phyloP scores from a whole-genome alignment of 352 stramenopile species.

The Thraustotheca clavata region DNA sequence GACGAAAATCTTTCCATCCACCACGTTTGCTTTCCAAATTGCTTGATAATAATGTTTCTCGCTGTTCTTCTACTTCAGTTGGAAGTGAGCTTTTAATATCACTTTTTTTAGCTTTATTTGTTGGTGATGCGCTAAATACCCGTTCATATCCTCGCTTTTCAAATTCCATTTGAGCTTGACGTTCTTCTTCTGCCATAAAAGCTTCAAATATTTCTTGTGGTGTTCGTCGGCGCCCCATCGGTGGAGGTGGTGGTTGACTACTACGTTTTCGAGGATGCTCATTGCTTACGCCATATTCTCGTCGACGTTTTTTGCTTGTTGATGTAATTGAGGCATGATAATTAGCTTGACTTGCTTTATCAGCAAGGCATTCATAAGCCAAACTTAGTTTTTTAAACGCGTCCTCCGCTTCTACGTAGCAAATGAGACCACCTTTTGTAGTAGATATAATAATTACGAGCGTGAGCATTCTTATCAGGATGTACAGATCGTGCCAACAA shows the following conservation, averaged over 20 bases:
- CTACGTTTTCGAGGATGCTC: conserved; percentile 9
- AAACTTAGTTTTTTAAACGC: conserved; percentile 72
- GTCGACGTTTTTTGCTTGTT: not conserved
- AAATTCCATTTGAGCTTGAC: conserved; percentile 48
- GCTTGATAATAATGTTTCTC: conserved; percentile 29
- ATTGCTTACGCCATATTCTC: not conserved
- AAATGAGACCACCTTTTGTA: not conserved
- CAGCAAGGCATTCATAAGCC: conserved; percentile 63
- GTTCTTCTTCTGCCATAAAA: conserved; percentile 69
- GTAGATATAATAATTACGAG: conserved; percentile 12
- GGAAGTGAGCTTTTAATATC: not conserved
- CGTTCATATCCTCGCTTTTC: conserved; percentile 51
- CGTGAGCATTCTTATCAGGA: conserved; percentile 29
- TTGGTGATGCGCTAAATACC: conserved; percentile 27
- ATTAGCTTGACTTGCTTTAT: conserved; percentile 36
- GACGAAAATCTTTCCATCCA: conserved; percentile 32
- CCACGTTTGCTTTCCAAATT: conserved; percentile 32
- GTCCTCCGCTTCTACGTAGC: conserved; percentile 43
- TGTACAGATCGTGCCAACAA: conserved; percentile 27
- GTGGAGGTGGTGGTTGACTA: conserved; percentile 22
- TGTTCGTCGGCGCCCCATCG: conserved; percentile 28
- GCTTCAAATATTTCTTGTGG: conserved; percentile 56
- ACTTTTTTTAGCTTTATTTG: not conserved
- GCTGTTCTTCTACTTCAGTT: not conserved
- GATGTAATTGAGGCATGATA: conserved; percentile 36